phyloP scores from a whole-genome alignment of 106 monocot genomes.

The Dioscorea zingiberensis region DNA sequence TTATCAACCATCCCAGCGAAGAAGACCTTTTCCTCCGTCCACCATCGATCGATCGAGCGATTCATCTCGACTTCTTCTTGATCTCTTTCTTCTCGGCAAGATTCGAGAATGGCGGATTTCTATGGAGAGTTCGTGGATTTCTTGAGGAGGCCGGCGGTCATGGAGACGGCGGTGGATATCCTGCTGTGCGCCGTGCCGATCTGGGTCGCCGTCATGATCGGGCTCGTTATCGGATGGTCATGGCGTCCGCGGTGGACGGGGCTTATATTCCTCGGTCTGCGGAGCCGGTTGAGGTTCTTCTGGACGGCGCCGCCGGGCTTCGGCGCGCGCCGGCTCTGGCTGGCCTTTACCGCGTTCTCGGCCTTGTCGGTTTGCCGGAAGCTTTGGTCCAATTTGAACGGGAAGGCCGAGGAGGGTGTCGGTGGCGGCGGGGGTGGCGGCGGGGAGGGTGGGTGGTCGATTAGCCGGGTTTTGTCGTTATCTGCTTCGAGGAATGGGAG shows the following conservation, averaged over 20 bases:
- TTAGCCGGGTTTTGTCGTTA: background rate
- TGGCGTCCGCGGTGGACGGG: conserved; percentile 98
- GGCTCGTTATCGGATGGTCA: conserved; percentile 90
- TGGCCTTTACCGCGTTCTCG: conserved; percentile 91
- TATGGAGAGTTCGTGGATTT: conserved; percentile 46
- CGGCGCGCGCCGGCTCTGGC: conserved; percentile 81
- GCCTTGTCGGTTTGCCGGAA: conserved; percentile 72
- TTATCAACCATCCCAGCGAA: background rate
- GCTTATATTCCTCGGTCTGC: conserved; percentile 73
- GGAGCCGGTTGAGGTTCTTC: conserved; percentile 48
- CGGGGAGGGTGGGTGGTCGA: background rate
- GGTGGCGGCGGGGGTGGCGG: conserved; percentile 3
- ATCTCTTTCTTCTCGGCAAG: background rate
- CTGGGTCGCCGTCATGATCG: conserved; percentile 97
- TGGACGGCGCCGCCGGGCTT: conserved; percentile 74
- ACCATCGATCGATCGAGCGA: background rate
- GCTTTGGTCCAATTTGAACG: conserved; percentile 55
- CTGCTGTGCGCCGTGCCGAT: conserved; percentile 87
- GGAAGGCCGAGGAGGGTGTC: conserved; percentile 19
- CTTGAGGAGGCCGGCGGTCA: conserved; percentile 63
- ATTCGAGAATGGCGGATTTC: conserved; percentile 41
- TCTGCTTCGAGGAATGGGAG: too few relatives aligned
- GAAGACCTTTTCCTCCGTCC: background rate
- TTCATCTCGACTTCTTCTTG: too few relatives aligned
- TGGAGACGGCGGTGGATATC: conserved; percentile 70